These are phyloP conservation scores for Entomortierella lignicola DNA, from an alignment of 192 early-diverging fungal species.

Conservation along the genomic window DNA sequence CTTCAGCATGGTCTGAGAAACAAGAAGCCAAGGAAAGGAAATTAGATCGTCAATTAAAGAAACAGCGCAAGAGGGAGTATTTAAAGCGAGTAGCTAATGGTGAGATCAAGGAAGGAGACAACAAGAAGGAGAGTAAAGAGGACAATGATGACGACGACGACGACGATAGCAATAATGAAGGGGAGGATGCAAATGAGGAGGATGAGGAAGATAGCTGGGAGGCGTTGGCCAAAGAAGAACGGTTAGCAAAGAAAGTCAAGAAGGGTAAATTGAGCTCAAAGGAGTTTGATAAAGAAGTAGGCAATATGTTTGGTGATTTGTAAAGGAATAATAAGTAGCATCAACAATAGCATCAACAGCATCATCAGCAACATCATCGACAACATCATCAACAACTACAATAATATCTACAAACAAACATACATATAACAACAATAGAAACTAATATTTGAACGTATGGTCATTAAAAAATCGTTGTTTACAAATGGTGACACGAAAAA, in stretches of 20 bases:
- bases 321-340: neutral
- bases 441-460: too few species aligned
- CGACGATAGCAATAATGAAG: constrained; percentile 13
- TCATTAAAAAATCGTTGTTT: too few species aligned
- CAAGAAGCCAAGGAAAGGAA: constrained; percentile 73
- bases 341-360: too few species aligned
- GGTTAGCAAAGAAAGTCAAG: constrained; percentile 69
- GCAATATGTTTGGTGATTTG: constrained; percentile 49
- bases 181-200: constrained; percentile 28
- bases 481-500: too few species aligned
- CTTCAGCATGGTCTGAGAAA: constrained; percentile 77
- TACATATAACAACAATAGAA: too few species aligned
- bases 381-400: neutral
- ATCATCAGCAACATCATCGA: neutral
- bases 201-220: constrained; percentile 70
- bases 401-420: too few species aligned
- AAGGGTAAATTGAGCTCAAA: constrained; percentile 59
- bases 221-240: constrained; percentile 68
- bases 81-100: constrained; percentile 56
- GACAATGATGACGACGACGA: constrained; percentile 21
- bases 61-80: constrained; percentile 65
- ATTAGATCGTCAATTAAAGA: constrained; percentile 75
- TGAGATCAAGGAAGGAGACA: constrained; percentile 39
- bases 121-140: neutral
- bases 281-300: constrained; percentile 60